phyloP scores from a whole-genome alignment of 169 alveolate genomes.

The Plasmodium relictum region DNA sequence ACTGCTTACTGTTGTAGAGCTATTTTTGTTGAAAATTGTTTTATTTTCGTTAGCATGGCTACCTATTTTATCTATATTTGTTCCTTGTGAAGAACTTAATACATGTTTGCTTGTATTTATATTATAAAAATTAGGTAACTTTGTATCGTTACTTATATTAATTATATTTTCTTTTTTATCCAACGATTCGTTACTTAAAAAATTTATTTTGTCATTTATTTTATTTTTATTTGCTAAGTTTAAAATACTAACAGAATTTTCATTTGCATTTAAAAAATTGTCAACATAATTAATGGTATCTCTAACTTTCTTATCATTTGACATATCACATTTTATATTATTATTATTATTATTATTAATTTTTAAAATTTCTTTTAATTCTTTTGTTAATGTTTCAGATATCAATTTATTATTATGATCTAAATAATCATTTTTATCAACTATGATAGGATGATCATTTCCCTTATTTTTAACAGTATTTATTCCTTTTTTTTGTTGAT shows the following conservation, averaged over 20 bases:
- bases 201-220: not conserved
- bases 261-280: not conserved
- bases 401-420: conserved; percentile 3
- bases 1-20: too few relatives aligned
- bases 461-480: not conserved
- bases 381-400: conserved; percentile 2
- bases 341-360: not conserved
- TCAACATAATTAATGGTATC: not conserved
- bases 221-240: not conserved
- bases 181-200: not conserved
- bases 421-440: conserved; percentile 2
- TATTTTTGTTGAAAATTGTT: too few relatives aligned
- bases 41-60: too few relatives aligned
- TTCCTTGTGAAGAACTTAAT: too few relatives aligned
- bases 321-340: not conserved
- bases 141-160: not conserved
- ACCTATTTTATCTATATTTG: too few relatives aligned
- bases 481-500: not conserved
- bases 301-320: not conserved
- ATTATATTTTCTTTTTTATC: not conserved
- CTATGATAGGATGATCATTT: not conserved
- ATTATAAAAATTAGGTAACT: too few relatives aligned
- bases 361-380: conserved; percentile 11
- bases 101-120: too few relatives aligned
- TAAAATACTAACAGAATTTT: not conserved